A percentile compares a stretch with the other conserved stretches of the same genome.
These are phyloP conservation scores for Verticillium albo-atrum DNA, from an alignment of 2,329 filamentous ascomycete genomes.

Conservation along the genomic window DNA sequence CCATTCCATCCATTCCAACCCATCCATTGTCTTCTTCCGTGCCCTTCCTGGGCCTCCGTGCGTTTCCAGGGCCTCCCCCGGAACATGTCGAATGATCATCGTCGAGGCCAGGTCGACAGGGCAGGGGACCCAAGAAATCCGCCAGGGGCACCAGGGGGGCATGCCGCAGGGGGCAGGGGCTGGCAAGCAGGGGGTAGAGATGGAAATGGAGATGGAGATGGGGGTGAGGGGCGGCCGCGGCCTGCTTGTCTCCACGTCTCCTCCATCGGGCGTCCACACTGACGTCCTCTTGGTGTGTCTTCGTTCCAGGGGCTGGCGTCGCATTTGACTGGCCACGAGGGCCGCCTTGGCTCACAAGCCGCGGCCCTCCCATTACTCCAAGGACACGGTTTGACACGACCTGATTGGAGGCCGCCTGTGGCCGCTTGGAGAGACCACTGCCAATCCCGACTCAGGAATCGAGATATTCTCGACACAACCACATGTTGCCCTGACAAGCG, in stretches of 20 bases:
- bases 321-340: not conserved
- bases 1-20: too few relatives aligned
- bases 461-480: not conserved
- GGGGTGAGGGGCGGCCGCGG: too few relatives aligned
- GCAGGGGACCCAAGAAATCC: not conserved
- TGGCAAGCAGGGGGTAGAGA: not conserved
- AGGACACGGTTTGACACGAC: conserved; percentile 8
- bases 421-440: conserved; percentile 3
- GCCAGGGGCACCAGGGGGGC: too few relatives aligned
- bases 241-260: not conserved
- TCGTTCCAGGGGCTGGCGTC: not conserved
- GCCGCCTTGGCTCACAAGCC: conserved; percentile 2
- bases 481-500: not conserved
- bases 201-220: too few relatives aligned
- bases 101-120: not conserved
- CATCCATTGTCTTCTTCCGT: not conserved
- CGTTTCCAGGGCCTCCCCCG: not conserved
- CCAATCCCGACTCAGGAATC: conserved; percentile 2
- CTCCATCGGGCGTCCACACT: conserved; percentile 1
- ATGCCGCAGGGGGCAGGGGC: not conserved
- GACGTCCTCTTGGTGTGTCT: not conserved
- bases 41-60: not conserved
- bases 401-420: conserved; percentile 13
- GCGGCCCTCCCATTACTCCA: conserved; percentile 5
- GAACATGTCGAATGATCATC: not conserved